These are phyloP conservation scores for Stenocarpella maydis DNA, from an alignment of 2,329 filamentous ascomycete species.

Conservation along the genomic window DNA sequence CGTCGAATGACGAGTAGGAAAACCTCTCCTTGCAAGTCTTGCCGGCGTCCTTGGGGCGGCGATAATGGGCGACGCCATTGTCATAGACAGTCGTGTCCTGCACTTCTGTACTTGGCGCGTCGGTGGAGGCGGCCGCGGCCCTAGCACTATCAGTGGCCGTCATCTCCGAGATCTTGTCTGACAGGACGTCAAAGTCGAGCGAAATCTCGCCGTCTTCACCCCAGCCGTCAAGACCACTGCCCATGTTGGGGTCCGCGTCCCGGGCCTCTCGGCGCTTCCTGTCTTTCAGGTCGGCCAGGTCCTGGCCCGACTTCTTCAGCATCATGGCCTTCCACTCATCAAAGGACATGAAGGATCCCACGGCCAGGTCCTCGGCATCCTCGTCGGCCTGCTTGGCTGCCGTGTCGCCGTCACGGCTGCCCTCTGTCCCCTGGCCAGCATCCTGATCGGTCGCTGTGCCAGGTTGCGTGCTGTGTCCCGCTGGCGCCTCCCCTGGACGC, in stretches of 20 bases:
- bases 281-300: conserved; percentile 70
- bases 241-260: conserved; percentile 59
- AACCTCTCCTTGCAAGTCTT: conserved; percentile 98
- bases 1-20: conserved; percentile 97
- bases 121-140: conserved; percentile 33
- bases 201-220: conserved; percentile 89
- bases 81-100: conserved; percentile 56
- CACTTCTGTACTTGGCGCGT: conserved; percentile 39
- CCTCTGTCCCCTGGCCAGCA: conserved; percentile 4
- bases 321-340: conserved; percentile 99
- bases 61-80: conserved; percentile 60
- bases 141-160: conserved; percentile 42
- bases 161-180: conserved; percentile 55
- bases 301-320: conserved; percentile 83
- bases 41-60: conserved; percentile 89
- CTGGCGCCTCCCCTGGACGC: conserved; percentile 32
- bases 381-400: conserved; percentile 54
- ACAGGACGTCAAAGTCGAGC: conserved; percentile 61
- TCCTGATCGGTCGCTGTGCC: neutral
- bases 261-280: conserved; percentile 62
- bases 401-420: conserved; percentile 36
- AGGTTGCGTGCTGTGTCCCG: conserved; percentile 27
- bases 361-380: conserved; percentile 72
- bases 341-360: conserved; percentile 86
- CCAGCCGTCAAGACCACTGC: conserved; percentile 77